phyloP scores from a whole-genome alignment of 208 protist species.

The Vickermania spadyakhi region DNA sequence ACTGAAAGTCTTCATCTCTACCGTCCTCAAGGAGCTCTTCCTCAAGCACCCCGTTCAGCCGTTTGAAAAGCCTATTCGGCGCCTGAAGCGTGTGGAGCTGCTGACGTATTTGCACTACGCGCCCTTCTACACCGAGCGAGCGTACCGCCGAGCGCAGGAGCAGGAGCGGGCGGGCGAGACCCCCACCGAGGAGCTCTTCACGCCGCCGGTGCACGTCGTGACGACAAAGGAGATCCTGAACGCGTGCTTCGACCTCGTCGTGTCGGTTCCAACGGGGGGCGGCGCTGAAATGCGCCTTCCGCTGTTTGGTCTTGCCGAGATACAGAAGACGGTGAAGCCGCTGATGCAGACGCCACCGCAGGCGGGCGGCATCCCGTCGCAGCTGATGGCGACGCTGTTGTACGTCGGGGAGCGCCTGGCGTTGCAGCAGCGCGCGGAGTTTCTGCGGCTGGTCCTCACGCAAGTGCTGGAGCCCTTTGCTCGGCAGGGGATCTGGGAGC shows the following conservation, averaged over 20 bases:
- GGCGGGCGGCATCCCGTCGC: slow-evolving; percentile 28
- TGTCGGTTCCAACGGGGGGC: slow-evolving; percentile 34
- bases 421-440: slow-evolving; percentile 14
- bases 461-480: slow-evolving; percentile 46
- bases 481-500: slow-evolving; percentile 42
- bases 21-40: slow-evolving; percentile 49
- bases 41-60: slow-evolving; percentile 33
- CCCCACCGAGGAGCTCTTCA: background rate
- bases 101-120: slow-evolving; percentile 55
- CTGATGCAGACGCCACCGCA: slow-evolving; percentile 31
- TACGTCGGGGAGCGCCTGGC: slow-evolving; percentile 22
- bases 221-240: slow-evolving; percentile 55
- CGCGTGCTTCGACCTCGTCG: slow-evolving; percentile 47
- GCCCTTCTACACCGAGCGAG: slow-evolving; percentile 22
- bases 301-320: slow-evolving; percentile 45
- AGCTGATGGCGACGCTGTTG: slow-evolving; percentile 73
- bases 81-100: slow-evolving; percentile 48
- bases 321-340: slow-evolving; percentile 33
- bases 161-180: slow-evolving; percentile 7
- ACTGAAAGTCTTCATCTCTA: slow-evolving; percentile 26
- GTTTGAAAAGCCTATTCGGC: slow-evolving; percentile 25
- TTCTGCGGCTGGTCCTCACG: slow-evolving; percentile 44
- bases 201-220: slow-evolving; percentile 36
- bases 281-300: background rate
- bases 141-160: slow-evolving; percentile 9